These are phyloP conservation scores for Russula ochroleuca DNA, from an alignment of 768 basidiomycete genomes.

Conservation along the genomic window DNA sequence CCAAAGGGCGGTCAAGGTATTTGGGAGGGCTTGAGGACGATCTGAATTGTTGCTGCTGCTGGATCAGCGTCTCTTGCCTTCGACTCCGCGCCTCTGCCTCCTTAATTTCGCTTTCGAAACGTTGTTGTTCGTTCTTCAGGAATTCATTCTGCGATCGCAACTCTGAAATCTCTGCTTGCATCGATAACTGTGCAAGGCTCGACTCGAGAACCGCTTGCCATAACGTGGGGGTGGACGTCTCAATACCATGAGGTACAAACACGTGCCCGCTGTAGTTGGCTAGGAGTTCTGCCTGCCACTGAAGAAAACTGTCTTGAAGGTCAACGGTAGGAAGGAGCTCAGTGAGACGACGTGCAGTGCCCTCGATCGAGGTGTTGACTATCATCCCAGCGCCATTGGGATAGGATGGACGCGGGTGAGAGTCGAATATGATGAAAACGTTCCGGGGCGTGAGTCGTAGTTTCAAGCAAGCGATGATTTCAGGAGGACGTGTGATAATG, in stretches of 20 bases:
- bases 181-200: constrained; percentile 45
- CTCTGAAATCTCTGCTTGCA: constrained; percentile 38
- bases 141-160: constrained; percentile 21
- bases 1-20: not conserved
- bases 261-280: constrained; percentile 57
- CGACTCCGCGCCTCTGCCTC: constrained; percentile 9
- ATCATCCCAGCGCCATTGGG: constrained; percentile 58
- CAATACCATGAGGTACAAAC: constrained; percentile 38
- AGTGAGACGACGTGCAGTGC: constrained; percentile 43
- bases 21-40: not conserved
- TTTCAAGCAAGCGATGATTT: constrained; percentile 55
- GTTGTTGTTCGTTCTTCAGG: constrained; percentile 29
- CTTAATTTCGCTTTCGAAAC: constrained; percentile 22
- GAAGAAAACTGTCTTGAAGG: constrained; percentile 42
- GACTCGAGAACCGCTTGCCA: constrained; percentile 45
- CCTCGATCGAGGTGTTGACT: constrained; percentile 45
- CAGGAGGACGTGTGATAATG: constrained; percentile 67
- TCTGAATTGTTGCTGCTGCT: not conserved
- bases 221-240: constrained; percentile 28
- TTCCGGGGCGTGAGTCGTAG: constrained; percentile 29
- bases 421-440: constrained; percentile 61
- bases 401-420: constrained; percentile 55
- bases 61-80: constrained; percentile 11
- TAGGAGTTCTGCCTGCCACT: constrained; percentile 65
- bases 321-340: constrained; percentile 49